phyloP scores from a whole-genome alignment of 495 filamentous ascomycete species.

The Aspergillus homomorphus region DNA sequence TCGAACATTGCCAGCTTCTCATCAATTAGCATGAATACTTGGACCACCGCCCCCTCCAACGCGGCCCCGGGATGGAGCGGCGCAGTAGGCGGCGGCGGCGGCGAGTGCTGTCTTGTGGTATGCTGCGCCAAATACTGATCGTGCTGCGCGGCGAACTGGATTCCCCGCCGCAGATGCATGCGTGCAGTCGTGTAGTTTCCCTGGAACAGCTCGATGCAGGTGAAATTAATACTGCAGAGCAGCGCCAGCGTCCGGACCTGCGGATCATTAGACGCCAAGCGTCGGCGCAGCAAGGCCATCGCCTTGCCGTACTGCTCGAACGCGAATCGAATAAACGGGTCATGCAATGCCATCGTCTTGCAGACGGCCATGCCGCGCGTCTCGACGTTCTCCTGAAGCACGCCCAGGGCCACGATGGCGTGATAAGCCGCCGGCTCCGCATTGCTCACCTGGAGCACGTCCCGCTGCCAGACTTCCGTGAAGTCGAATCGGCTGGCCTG shows the following conservation, averaged over 20 bases:
- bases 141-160: neutral
- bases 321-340: neutral
- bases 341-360: neutral
- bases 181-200: conserved; percentile 20
- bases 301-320: neutral
- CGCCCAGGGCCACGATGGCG: conserved; percentile 49
- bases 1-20: neutral
- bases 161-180: conserved; percentile 19
- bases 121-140: neutral
- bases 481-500: conserved; percentile 44
- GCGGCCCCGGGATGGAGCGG: too few species aligned
- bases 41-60: neutral
- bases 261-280: conserved; percentile 17
- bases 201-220: conserved; percentile 18
- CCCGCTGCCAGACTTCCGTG: conserved; percentile 44
- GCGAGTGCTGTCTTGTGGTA: neutral
- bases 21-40: neutral
- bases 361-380: neutral
- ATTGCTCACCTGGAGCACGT: conserved; percentile 43
- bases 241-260: conserved; percentile 17
- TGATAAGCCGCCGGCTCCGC: conserved; percentile 51
- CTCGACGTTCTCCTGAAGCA: conserved; percentile 14
- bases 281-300: conserved; percentile 12
- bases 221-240: conserved; percentile 24
- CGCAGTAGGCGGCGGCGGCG: neutral